phyloP scores from a whole-genome alignment of 257 asterid species.

The Sherardia arvensis region DNA sequence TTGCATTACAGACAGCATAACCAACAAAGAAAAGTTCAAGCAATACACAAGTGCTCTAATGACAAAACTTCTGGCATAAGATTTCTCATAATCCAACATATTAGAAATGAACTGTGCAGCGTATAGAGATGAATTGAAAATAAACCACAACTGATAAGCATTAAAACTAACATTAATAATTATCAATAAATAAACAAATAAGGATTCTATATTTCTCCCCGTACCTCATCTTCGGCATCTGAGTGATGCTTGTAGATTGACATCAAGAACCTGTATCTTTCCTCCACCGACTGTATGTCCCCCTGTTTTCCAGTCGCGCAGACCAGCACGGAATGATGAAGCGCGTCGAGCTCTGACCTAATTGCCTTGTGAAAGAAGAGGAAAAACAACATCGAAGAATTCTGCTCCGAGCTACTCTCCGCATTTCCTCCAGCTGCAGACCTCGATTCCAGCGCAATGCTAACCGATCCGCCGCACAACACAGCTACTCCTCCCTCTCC shows the following conservation, averaged over 20 bases:
- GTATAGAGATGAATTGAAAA: too few relatives aligned
- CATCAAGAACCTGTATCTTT: conserved; percentile 30
- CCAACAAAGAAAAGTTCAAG: not conserved
- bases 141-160: not conserved
- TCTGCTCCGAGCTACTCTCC: conserved; percentile 10
- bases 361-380: conserved; percentile 37
- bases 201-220: not conserved
- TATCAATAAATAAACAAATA: not conserved
- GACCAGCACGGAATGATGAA: conserved; percentile 33
- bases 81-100: not conserved
- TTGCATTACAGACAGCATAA: not conserved
- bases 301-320: conserved; percentile 26
- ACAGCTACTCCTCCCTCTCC: conserved; percentile 36
- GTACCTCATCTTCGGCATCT: conserved; percentile 44
- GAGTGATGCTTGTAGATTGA: conserved; percentile 38
- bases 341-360: too few relatives aligned
- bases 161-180: too few relatives aligned
- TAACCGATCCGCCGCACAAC: conserved; percentile 27
- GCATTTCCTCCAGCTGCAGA: conserved; percentile 18
- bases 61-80: not conserved
- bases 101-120: too few relatives aligned
- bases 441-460: conserved; percentile 21
- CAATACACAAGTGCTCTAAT: not conserved
- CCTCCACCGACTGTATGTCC: conserved; percentile 25
- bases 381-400: conserved; percentile 28